Base-by-base conservation (phyloP, 2,329 filamentous ascomycete genomes). In the Neofusicoccum laricinum region DNA sequence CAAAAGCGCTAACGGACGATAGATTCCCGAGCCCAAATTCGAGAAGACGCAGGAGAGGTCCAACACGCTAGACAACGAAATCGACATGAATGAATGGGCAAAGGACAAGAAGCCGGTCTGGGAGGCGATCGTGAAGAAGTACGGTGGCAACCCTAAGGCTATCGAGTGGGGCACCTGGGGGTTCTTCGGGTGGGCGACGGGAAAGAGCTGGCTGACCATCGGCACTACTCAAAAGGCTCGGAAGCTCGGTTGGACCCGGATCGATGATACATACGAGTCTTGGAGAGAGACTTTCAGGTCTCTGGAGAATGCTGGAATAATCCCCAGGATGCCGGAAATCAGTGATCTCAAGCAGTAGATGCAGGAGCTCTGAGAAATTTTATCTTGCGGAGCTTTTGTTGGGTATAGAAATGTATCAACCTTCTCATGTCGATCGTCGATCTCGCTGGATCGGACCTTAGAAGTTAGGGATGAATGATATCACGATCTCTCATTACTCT, bases 211-310 rank as follows among this genome's bases (percentile, higher is more conserved):
- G 46, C 58, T 61, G 8, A 61, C 58, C 2, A 61, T 61, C 36
- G 46, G 58, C 6, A 30, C 17, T 7, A 61, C 46, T 1, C 32
- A 25, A 4, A 61, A 61, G 36, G 58, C 58, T 7, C 32, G 58
- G 12, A 61, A 25, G 17, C 41, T 61, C 30, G 58, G 58, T 4
- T 61, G 46, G 58, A 17, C 7, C 15, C 32, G 58, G 2, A 30
- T 61, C 3, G 58, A 61, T 14, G 11, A 50, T 15, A 61, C 58
- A 1, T 50, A 49, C 3, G 58, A 61, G 1, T 21, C 32, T 6
- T 61, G 58, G 58, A 50, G 49, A n/a, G 58, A 61, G 32, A 61
- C 58, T 0, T 61, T 61, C 46, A n/a, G 58, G 32, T 61, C 58
- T 17, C n/a, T 61, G 17, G 58, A 61, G 12, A 61, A 61, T 41